Conservation (phyloP, 1,284 basidiomycete genomes). For the Leccinum fallax region DNA sequence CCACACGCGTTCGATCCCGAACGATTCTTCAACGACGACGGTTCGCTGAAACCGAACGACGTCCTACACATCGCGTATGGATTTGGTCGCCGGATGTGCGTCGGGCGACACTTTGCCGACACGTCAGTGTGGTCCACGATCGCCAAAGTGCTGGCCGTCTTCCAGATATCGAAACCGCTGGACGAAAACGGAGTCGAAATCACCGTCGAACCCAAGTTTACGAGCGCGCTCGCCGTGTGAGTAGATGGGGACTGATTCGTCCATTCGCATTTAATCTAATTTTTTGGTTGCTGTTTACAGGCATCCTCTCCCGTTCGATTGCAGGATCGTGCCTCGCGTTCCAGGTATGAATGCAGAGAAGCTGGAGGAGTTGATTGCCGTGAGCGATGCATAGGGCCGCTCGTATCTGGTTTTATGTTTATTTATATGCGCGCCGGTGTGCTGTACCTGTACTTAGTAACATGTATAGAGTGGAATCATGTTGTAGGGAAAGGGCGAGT, state of each 20-base stretch:
- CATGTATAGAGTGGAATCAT: background rate
- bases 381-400: background rate
- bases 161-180: conserved; percentile 12
- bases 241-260: background rate
- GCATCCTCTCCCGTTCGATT: background rate
- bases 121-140: conserved; percentile 18
- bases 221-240: conserved; percentile 11
- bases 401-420: background rate
- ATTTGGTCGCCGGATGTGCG: conserved; percentile 18
- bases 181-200: conserved; percentile 26
- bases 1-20: conserved; percentile 15
- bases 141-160: conserved; percentile 16
- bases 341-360: background rate
- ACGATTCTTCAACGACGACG: conserved; percentile 17
- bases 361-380: background rate
- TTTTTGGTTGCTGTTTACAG: background rate
- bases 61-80: conserved; percentile 13
- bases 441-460: background rate
- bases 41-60: conserved; percentile 15
- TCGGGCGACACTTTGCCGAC: conserved; percentile 17
- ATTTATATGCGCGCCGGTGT: background rate
- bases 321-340: background rate
- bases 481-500: no score
- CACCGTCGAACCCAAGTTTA: conserved; percentile 11
- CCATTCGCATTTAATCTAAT: background rate